Evolutionary conservation across 2,329 filamentous ascomycete species (phyloP).

Genomic region (Penicillium thymicola): DNA sequence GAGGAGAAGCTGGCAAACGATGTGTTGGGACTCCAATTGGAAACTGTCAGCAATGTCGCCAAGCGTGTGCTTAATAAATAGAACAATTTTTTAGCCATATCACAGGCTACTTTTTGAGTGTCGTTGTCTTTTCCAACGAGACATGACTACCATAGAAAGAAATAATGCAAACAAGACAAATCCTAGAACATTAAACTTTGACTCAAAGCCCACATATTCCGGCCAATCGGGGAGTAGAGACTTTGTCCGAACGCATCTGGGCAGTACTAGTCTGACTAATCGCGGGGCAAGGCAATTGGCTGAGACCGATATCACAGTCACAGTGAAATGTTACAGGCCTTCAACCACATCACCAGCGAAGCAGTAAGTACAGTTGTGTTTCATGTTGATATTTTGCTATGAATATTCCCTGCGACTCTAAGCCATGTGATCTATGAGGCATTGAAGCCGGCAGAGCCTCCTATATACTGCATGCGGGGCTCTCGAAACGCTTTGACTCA

Average conservation of each 20-base stretch:
- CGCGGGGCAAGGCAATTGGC: slow-evolving; percentile 15
- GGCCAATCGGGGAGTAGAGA: slow-evolving; percentile 11
- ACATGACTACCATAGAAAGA: not conserved
- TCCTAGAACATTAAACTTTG: not conserved
- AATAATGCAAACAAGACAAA: slow-evolving; percentile 4
- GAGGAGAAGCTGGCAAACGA: slow-evolving; percentile 22
- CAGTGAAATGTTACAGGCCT: slow-evolving; percentile 20
- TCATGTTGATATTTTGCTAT: not conserved
- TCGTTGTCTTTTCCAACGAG: not conserved
- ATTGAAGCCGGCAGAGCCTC: slow-evolving; percentile 3
- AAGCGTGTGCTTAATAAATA: not conserved
- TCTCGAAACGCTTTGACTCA: slow-evolving; percentile 18
- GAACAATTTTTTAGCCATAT: not conserved
- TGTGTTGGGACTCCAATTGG: slow-evolving; percentile 20
- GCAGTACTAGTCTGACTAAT: slow-evolving; percentile 25
- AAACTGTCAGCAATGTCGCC: slow-evolving; percentile 21
- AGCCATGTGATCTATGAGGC: not conserved
- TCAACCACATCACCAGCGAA: slow-evolving; percentile 18
- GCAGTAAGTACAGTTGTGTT: slow-evolving; percentile 20
- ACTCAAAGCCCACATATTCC: not conserved
- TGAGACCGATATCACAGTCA: slow-evolving; percentile 34
- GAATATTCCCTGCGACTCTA: not conserved
- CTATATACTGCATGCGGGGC: slow-evolving; percentile 15
- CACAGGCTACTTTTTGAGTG: no score
- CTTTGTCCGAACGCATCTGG: slow-evolving; percentile 1